Evolutionary conservation across 257 asterid genomes (phyloP).

Genomic region (Ballota nigra): DNA sequence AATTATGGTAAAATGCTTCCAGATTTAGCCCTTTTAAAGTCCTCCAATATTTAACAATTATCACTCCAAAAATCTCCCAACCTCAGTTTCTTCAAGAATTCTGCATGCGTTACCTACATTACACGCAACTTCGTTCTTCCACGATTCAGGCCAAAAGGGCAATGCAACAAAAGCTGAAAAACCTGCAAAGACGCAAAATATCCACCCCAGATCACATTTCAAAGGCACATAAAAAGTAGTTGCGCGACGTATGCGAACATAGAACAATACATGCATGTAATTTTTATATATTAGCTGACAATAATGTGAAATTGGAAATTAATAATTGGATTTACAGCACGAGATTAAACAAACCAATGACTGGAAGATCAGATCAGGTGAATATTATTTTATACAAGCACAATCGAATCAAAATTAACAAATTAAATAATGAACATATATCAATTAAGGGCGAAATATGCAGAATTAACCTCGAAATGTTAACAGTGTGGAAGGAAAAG

Average conservation of each 20-base stretch:
- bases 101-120: constrained; percentile 18
- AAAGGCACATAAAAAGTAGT: constrained; percentile 4
- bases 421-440: not conserved
- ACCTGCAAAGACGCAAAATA: constrained; percentile 21
- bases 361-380: constrained; percentile 51
- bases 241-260: constrained; percentile 11
- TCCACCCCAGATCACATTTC: constrained; percentile 31
- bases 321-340: constrained; percentile 9
- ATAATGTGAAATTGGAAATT: constrained; percentile 25
- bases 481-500: constrained; percentile 24
- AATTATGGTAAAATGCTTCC: constrained; percentile 21
- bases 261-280: constrained; percentile 15
- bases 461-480: constrained; percentile 34
- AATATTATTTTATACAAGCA: not conserved
- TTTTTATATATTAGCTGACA: not conserved
- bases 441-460: not conserved
- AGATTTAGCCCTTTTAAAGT: constrained; percentile 22
- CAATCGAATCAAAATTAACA: constrained; percentile 8
- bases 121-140: constrained; percentile 17
- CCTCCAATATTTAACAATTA: constrained; percentile 21
- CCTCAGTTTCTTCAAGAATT: constrained; percentile 15
- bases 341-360: constrained; percentile 14
- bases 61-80: constrained; percentile 24
- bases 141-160: constrained; percentile 21
- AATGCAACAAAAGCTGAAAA: constrained; percentile 26